Base-by-base conservation (phyloP, 345 rosid species). In the Gynandropsis gynandra region DNA sequence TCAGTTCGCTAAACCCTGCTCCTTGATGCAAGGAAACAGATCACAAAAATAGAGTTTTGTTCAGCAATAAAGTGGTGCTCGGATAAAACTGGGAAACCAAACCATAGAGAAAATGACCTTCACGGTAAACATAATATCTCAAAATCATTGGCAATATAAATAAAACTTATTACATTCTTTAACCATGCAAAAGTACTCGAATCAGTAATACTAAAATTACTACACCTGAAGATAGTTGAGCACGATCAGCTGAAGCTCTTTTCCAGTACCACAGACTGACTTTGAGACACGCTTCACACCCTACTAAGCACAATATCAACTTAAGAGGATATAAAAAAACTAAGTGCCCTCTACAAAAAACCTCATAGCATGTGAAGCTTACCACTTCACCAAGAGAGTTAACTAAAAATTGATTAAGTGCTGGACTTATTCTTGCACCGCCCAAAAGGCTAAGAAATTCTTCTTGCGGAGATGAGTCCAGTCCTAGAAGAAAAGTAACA, bases 391-490 rank as follows among this genome's bases (percentile, higher is more conserved):
- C 83, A 16, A 87, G 82, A 64, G 93, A 62, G 67, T 76, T 90
- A 43, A 82, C 87, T 42, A 90, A 80, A 71, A 90, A 90, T 64
- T 90, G 96, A 68, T 87, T 92, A 61, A 87, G 70, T 16, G 96
- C 76, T 41, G 87, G 96, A 75, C 98, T 90, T 42, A 85, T 84
- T 33, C 87, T 79, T 27, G 93, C 85, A 65, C 98, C 98, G 16
- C 83, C 77, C 57, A 90, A 61, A 63, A 90, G 92, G 70, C 98
- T 87, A 42, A 87, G 78, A 77, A 90, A 77, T 66, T 90, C 95
- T 63, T 90, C 98, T 56, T 90, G 92, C 38, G 98, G 93, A 58
- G 85, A 74, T 9, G 98, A 90, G 48, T 87, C 95, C 59, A 87
- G 66, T 50, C 79, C 98, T 90, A 52, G 34, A 41, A 46, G 68